phyloP scores from a whole-genome alignment of 768 basidiomycete species.

The Crepidotus variabilis region DNA sequence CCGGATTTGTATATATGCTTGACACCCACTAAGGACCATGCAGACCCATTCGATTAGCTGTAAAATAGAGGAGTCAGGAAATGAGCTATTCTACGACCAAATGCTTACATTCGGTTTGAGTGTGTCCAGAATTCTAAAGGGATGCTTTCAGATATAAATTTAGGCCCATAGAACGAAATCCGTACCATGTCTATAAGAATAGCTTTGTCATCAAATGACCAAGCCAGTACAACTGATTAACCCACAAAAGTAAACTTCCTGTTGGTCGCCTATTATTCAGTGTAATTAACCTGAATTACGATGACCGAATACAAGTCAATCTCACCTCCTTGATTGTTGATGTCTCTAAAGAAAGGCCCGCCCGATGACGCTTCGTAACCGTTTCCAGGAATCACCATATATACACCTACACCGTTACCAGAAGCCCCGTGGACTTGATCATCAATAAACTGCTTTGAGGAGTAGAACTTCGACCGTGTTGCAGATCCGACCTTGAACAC shows the following conservation, averaged over 20 bases:
- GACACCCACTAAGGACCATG: conserved; percentile 29
- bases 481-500: conserved; percentile 27
- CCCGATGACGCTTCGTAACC: conserved; percentile 26
- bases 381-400: conserved; percentile 28
- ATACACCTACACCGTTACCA: conserved; percentile 25
- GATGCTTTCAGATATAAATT: not conserved
- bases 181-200: conserved; percentile 18
- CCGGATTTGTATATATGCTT: not conserved
- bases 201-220: not conserved
- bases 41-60: conserved; percentile 28
- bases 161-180: not conserved
- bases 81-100: not conserved
- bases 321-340: conserved; percentile 31
- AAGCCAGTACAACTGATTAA: not conserved
- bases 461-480: conserved; percentile 32
- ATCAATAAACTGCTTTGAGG: conserved; percentile 31
- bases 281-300: not conserved
- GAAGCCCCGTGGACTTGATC: conserved; percentile 30
- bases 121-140: conserved; percentile 33
- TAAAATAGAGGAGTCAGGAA: not conserved
- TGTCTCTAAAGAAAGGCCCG: conserved; percentile 24
- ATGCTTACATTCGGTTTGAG: conserved; percentile 28
- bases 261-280: conserved; percentile 20
- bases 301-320: not conserved
- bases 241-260: conserved; percentile 34